Percentiles rank a stretch among this genome's conserved stretches.
phyloP scores from a whole-genome alignment of 768 basidiomycete genomes.

The Podaxis mareebaensis region DNA sequence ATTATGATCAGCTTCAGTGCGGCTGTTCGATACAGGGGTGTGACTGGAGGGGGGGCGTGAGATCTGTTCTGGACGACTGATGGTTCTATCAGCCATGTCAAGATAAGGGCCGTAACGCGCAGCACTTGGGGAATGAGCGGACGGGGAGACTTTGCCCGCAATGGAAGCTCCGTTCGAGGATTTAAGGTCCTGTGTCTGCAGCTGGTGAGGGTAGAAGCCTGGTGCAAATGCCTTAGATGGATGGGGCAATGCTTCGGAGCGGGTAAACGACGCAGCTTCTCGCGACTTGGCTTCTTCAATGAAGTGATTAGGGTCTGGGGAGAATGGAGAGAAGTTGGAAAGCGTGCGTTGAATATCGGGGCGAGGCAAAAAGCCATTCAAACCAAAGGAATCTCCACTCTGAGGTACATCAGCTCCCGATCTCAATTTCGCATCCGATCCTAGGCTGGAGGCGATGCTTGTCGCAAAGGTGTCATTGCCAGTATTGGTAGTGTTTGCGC shows the following conservation, averaged over 20 bases:
- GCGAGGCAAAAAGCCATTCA: conserved; percentile 25
- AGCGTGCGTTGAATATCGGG: conserved; percentile 37
- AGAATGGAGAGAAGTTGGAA: conserved; percentile 73
- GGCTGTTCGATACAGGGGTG: conserved; percentile 24
- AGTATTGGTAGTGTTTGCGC: conserved; percentile 11
- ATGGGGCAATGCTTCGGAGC: conserved; percentile 45
- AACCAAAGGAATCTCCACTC: conserved; percentile 3
- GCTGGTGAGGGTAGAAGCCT: conserved; percentile 43
- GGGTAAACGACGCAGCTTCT: conserved; percentile 37
- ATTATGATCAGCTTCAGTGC: conserved; percentile 46
- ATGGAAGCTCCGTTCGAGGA: conserved; percentile 10
- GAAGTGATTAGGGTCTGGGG: conserved; percentile 66
- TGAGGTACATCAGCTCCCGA: conserved; percentile 24
- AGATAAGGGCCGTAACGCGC: conserved; percentile 48
- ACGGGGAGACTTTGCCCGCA: conserved; percentile 41
- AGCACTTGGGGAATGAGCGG: conserved; percentile 43
- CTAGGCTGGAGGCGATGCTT: conserved; percentile 20
- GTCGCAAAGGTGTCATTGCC: conserved; percentile 13
- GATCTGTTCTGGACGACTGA: conserved; percentile 48
- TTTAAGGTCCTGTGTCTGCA: conserved; percentile 41
- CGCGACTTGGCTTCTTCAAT: conserved; percentile 25
- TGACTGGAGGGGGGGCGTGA: conserved; percentile 58
- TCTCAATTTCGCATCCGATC: conserved; percentile 18
- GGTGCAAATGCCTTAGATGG: conserved; percentile 51
- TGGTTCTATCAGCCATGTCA: conserved; percentile 39